Conservation (phyloP, 2,329 filamentous ascomycete genomes). For the Aureobasidium musti region DNA sequence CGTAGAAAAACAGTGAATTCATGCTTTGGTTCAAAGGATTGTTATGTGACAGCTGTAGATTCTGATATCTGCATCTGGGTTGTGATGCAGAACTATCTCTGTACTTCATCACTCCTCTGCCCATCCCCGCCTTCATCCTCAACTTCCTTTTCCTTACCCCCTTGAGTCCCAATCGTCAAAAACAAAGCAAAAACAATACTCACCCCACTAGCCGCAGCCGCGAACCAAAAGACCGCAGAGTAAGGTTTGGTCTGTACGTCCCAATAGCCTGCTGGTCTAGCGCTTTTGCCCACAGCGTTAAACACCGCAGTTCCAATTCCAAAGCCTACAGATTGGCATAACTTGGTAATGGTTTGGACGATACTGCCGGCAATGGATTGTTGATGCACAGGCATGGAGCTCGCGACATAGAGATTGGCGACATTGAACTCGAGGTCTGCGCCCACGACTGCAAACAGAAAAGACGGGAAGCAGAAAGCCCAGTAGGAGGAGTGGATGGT, state of each 20-base stretch:
- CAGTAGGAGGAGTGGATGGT: slow-evolving; percentile 60
- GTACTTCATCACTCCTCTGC: too few relatives aligned
- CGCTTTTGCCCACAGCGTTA: slow-evolving; percentile 46
- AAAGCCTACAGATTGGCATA: slow-evolving; percentile 61
- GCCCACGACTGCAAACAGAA: slow-evolving; percentile 63
- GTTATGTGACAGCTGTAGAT: too few relatives aligned
- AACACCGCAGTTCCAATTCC: slow-evolving; percentile 65
- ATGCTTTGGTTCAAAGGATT: too few relatives aligned
- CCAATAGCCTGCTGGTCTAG: slow-evolving; percentile 45
- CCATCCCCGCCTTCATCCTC: background rate
- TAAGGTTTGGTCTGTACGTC: slow-evolving; percentile 53
- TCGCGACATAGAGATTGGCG: slow-evolving; percentile 72
- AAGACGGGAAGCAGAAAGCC: slow-evolving; percentile 64
- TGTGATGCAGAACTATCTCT: too few relatives aligned
- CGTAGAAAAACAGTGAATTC: too few relatives aligned
- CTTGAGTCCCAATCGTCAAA: slow-evolving; percentile 57
- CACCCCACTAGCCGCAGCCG: slow-evolving; percentile 48
- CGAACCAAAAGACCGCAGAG: slow-evolving; percentile 55
- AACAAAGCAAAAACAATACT: slow-evolving; percentile 55
- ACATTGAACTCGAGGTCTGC: slow-evolving; percentile 72
- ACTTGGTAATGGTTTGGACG: slow-evolving; percentile 65
- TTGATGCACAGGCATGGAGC: slow-evolving; percentile 61
- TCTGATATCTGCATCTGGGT: too few relatives aligned
- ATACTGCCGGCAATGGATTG: slow-evolving; percentile 68
- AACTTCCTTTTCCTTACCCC: slow-evolving; percentile 38